phyloP scores from a whole-genome alignment of 2,329 filamentous ascomycete genomes.

The Pseudogymnoascus sp. region DNA sequence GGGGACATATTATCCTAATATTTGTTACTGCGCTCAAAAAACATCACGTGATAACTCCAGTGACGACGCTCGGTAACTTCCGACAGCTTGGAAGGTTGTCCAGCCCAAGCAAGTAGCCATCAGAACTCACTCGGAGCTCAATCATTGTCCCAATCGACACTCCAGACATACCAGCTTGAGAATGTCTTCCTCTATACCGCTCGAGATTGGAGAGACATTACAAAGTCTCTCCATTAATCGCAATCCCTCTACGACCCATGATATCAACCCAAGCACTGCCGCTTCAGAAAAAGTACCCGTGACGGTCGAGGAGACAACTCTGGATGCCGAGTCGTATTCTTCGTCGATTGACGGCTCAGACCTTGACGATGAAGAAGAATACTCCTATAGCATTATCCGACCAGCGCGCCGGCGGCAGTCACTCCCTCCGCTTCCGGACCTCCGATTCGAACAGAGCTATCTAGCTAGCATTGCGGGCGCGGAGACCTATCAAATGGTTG shows the following conservation, averaged over 20 bases:
- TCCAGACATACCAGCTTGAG: background rate
- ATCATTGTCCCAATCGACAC: background rate
- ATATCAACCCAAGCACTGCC: conserved; percentile 72
- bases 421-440: conserved; percentile 66
- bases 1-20: background rate
- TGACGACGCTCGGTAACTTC: background rate
- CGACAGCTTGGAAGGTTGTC: background rate
- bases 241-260: conserved; percentile 61
- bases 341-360: conserved; percentile 26
- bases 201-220: conserved; percentile 66
- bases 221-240: conserved; percentile 73
- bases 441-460: conserved; percentile 98
- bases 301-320: conserved; percentile 27
- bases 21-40: too few species aligned
- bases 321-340: conserved; percentile 21
- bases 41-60: background rate
- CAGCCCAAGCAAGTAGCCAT: background rate
- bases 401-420: conserved; percentile 43
- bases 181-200: conserved; percentile 31
- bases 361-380: conserved; percentile 45
- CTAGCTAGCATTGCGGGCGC: conserved; percentile 77
- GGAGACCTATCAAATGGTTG: conserved; percentile 69
- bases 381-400: conserved; percentile 57
- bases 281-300: conserved; percentile 59
- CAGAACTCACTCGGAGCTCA: background rate